Evolutionary conservation across 257 asterid genomes (phyloP).

Genomic region (Henckelia pumila): DNA sequence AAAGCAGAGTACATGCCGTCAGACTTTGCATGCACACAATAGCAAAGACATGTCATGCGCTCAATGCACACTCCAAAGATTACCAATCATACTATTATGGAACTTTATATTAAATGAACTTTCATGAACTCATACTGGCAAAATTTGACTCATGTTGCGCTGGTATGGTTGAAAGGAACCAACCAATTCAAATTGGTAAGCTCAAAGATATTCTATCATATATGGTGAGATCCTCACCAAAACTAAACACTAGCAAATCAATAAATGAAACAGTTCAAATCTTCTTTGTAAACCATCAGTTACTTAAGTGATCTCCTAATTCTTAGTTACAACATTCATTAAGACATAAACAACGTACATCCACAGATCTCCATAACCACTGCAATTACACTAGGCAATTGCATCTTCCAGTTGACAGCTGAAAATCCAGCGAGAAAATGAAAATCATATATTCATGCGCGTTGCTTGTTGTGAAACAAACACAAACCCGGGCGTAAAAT

Average conservation of each 20-base stretch:
- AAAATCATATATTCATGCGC: background rate
- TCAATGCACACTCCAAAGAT: conserved; percentile 14
- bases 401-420: no score
- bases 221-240: background rate
- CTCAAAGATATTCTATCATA: background rate
- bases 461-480: background rate
- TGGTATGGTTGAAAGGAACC: background rate
- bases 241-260: background rate
- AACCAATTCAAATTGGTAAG: no score
- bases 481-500: background rate
- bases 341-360: background rate
- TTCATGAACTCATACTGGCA: conserved; percentile 10
- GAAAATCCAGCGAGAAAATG: no score
- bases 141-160: conserved; percentile 1
- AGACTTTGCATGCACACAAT: background rate
- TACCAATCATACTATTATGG: background rate
- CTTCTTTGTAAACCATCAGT: background rate
- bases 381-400: background rate
- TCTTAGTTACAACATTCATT: background rate
- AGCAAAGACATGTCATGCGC: background rate
- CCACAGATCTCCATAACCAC: background rate
- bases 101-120: background rate
- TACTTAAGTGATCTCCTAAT: background rate
- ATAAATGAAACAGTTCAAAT: background rate
- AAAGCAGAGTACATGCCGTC: conserved; percentile 9